Percentiles rank a stretch among this genome's conserved stretches.
phyloP scores from a whole-genome alignment of 345 rosid species.

The Citrus reticulata region DNA sequence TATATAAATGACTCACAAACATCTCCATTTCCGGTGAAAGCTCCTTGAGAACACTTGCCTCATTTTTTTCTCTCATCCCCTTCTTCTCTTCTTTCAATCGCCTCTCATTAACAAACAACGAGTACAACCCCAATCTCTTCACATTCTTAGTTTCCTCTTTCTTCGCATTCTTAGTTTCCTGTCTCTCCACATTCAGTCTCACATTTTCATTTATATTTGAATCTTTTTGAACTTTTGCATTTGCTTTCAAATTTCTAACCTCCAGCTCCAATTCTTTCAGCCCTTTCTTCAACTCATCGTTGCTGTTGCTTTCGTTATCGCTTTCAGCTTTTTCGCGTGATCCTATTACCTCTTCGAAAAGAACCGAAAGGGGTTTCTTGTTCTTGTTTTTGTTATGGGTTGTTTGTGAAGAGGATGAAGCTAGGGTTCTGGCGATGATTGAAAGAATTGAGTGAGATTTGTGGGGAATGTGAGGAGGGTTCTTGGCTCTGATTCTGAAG shows the following conservation, averaged over 20 bases:
- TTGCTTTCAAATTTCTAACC: conserved; percentile 30
- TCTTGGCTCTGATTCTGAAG: conserved; percentile 7
- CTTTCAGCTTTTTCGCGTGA: conserved; percentile 34
- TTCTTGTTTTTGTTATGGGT: neutral
- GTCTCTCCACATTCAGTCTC: neutral
- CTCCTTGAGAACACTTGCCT: conserved; percentile 39
- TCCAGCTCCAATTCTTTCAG: conserved; percentile 43
- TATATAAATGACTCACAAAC: conserved; percentile 51
- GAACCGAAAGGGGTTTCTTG: conserved; percentile 34
- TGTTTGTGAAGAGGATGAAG: conserved; percentile 11
- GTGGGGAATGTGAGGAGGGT: conserved; percentile 4
- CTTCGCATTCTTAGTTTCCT: neutral
- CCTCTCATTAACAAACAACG: conserved; percentile 17
- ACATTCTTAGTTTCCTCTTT: conserved; percentile 10
- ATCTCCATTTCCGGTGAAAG: conserved; percentile 46
- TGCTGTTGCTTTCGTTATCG: conserved; percentile 8
- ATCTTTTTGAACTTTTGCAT: conserved; percentile 10
- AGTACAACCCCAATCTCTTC: conserved; percentile 14
- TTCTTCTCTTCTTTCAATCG: conserved; percentile 4
- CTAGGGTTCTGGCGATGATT: conserved; percentile 14
- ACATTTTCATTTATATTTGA: neutral
- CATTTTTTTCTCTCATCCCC: conserved; percentile 1
- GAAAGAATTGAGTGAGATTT: conserved; percentile 6
- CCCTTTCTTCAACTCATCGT: conserved; percentile 28
- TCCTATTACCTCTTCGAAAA: conserved; percentile 57